phyloP scores from a whole-genome alignment of 345 rosid species.

The Pseudoturritis turrita region DNA sequence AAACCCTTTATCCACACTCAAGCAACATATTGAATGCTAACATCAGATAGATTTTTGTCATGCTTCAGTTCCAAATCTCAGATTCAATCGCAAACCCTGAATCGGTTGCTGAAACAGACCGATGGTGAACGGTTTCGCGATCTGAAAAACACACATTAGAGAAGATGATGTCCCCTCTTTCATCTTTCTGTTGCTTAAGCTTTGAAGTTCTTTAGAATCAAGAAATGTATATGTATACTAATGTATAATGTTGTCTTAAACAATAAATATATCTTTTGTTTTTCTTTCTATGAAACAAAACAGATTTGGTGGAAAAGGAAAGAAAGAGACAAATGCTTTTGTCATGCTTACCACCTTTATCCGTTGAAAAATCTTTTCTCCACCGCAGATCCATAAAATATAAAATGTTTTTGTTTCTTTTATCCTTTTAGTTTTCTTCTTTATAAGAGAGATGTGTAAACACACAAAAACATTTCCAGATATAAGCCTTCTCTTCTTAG shows the following conservation, averaged over 20 bases:
- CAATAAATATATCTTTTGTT: not conserved
- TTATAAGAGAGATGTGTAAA: slow-evolving; percentile 19
- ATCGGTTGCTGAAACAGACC: not conserved
- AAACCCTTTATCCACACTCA: not conserved
- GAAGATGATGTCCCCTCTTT: not conserved
- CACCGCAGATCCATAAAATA: slow-evolving; percentile 10
- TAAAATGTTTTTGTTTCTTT: not conserved
- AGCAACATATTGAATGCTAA: slow-evolving; percentile 6
- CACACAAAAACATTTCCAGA: slow-evolving; percentile 15
- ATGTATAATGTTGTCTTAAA: not conserved
- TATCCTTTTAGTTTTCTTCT: slow-evolving; percentile 13
- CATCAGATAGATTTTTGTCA: not conserved
- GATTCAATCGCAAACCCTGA: not conserved
- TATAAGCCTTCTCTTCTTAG: slow-evolving; percentile 23
- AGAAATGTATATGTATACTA: not conserved
- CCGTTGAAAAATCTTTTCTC: slow-evolving; percentile 16
- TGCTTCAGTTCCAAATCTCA: not conserved
- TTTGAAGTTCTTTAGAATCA: not conserved
- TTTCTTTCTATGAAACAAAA: not conserved
- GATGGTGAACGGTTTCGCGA: not conserved
- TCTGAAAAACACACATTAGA: not conserved
- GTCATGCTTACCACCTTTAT: slow-evolving; percentile 33
- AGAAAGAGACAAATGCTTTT: slow-evolving; percentile 26
- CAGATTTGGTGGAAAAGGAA: slow-evolving; percentile 15
- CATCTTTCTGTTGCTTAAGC: not conserved